These are phyloP conservation scores for Pichia kudriavzevii DNA, from an alignment of 1,139 yeast species.

Conservation along the genomic window DNA sequence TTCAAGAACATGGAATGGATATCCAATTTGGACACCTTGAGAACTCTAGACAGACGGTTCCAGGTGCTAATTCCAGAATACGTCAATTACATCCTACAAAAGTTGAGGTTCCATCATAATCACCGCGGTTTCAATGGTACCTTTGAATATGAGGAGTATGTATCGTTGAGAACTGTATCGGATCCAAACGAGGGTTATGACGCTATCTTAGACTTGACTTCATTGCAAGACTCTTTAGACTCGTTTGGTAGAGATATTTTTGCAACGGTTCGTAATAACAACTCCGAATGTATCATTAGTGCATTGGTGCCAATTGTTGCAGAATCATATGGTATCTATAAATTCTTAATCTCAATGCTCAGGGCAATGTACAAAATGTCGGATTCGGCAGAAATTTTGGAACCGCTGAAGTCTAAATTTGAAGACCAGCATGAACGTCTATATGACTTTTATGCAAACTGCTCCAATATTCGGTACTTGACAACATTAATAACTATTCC, in stretches of 20 bases:
- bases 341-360: constrained; percentile 83
- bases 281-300: constrained; percentile 75
- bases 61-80: constrained; percentile 75
- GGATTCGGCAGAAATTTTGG: constrained; percentile 70
- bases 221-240: constrained; percentile 77
- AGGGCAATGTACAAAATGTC: constrained; percentile 67
- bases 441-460: constrained; percentile 83
- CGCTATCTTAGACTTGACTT: constrained; percentile 78
- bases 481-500: constrained; percentile 85
- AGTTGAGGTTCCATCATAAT: constrained; percentile 73
- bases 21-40: constrained; percentile 40
- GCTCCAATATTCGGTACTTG: constrained; percentile 76
- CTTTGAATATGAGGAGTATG: constrained; percentile 92
- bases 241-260: constrained; percentile 73
- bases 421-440: constrained; percentile 73
- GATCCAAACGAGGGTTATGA: constrained; percentile 97
- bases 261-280: constrained; percentile 37
- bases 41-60: constrained; percentile 37
- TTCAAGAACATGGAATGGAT: constrained; percentile 65
- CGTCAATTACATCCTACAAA: constrained; percentile 59
- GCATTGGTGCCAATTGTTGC: constrained; percentile 87
- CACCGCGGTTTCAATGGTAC: constrained; percentile 92
- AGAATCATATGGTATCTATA: constrained; percentile 91
- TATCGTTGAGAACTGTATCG: constrained; percentile 77
- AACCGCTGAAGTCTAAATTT: constrained; percentile 66